Conservation (phyloP, 768 basidiomycete genomes). For the Nidula microcarpa region DNA sequence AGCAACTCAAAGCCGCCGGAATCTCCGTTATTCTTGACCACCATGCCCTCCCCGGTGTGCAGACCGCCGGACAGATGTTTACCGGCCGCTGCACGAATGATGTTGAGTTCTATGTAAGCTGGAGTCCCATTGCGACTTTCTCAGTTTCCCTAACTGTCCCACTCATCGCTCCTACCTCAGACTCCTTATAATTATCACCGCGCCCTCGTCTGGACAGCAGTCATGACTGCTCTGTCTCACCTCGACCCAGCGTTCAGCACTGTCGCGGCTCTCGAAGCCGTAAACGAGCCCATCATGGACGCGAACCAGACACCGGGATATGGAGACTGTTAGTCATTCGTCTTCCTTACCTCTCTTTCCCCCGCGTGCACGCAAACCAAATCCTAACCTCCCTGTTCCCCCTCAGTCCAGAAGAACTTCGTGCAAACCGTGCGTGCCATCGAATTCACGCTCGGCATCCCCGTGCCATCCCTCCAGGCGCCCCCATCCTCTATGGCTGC, state of each 20-base stretch:
- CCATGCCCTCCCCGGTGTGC: constrained; percentile 71
- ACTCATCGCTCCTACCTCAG: constrained; percentile 24
- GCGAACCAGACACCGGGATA: constrained; percentile 64
- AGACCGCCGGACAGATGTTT: constrained; percentile 58
- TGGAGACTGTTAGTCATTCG: constrained; percentile 53
- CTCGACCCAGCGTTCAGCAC: constrained; percentile 61
- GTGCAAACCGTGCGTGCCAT: constrained; percentile 65
- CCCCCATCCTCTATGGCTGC: constrained; percentile 7
- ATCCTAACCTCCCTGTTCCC: constrained; percentile 2
- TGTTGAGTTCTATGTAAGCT: constrained; percentile 68
- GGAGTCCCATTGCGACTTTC: too few relatives aligned
- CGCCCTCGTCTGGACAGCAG: constrained; percentile 77
- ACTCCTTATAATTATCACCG: constrained; percentile 72
- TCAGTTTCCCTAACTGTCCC: neutral
- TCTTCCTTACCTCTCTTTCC: neutral
- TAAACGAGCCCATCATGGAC: constrained; percentile 79
- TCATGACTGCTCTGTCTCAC: constrained; percentile 74
- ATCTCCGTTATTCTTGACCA: constrained; percentile 66
- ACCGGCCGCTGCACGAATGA: constrained; percentile 70
- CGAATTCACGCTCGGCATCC: constrained; percentile 58
- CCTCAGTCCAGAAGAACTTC: constrained; percentile 65
- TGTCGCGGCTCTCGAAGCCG: constrained; percentile 70
- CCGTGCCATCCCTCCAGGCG: constrained; percentile 24
- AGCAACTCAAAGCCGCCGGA: constrained; percentile 55
- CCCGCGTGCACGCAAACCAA: too few relatives aligned